Base-by-base conservation (phyloP, 768 basidiomycete genomes). In the Amanita exitialis region DNA sequence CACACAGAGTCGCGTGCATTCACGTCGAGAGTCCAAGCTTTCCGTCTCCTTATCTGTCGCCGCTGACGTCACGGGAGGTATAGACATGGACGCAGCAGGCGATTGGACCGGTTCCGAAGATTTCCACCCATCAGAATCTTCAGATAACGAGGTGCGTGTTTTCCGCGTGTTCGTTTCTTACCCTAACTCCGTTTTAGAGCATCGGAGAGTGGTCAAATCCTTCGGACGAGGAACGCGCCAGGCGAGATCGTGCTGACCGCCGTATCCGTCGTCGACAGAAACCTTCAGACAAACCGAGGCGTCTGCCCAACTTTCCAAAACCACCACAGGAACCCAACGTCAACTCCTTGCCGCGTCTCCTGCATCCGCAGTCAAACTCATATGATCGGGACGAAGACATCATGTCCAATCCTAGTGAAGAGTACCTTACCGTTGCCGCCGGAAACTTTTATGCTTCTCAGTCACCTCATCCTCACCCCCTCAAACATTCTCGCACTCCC, bases 171-270 rank as follows among this genome's bases (percentile, higher is more conserved):
- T 54, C 45, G 36, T 58, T 46, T 42, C 43, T 18, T 51, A 30
- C 43, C 45, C 25, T 53, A 25, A 37, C 30, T 54, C 51, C 27
- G 13, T 51, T 48, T 38, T 70, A 88, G 82, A 90, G 86, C 57
- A 83, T 89, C 44, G 88, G 87, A 23, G 89, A 92, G 67, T 92
- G 79, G 78, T 92, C 90, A 20, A 92, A 92, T 59, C 90, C 90
- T 15, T 92, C 90, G 21, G 90, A 92, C 60, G 90, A 92, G 64
- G 90, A 92, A 61, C 77, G 83, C 25, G 88, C 84, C 3, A 78
- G 88, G 18, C 81, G 81, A 55, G 66, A 74, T 27, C 79, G 86
- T 27, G 65, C 78, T 41, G 78, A 83, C 38, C 79, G 83, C 41
- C 80, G 85, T 35, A 63, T 78, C 51, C 77, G 77, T 32, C 78